These are phyloP conservation scores for Paecilomyces sp. DNA, from an alignment of 2,329 filamentous ascomycete genomes.

Conservation along the genomic window DNA sequence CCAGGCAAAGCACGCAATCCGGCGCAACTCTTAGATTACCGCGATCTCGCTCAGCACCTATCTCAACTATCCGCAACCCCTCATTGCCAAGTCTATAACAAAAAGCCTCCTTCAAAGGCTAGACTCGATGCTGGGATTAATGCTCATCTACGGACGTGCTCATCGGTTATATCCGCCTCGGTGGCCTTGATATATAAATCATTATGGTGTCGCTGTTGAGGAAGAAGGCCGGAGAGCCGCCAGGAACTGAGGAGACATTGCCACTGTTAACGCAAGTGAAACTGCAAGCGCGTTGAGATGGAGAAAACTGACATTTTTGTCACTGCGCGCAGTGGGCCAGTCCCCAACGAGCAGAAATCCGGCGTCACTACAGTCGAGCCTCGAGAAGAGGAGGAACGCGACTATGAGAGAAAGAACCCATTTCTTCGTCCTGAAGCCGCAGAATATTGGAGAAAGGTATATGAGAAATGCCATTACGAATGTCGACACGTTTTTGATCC, in stretches of 20 bases:
- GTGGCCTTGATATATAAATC: neutral
- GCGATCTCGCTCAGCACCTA: neutral
- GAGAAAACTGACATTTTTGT: neutral
- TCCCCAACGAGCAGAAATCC: neutral
- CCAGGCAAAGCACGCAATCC: neutral
- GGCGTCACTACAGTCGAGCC: neutral
- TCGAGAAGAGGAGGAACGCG: neutral
- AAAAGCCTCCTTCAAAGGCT: neutral
- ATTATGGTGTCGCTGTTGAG: neutral
- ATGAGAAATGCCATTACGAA: neutral
- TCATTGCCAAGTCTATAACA: neutral
- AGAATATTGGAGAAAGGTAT: neutral
- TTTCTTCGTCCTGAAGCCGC: neutral
- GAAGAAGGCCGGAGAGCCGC: neutral
- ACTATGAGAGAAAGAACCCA: neutral
- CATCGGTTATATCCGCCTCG: neutral
- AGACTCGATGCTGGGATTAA: neutral
- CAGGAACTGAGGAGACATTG: neutral
- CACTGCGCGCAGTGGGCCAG: neutral
- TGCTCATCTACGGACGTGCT: neutral
- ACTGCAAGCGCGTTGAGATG: neutral
- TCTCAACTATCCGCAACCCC: neutral
- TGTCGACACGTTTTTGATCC: slow-evolving; percentile 4
- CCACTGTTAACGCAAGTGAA: neutral
- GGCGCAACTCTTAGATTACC: neutral